Evolutionary conservation across 371 early-diverging fungal genomes (phyloP).

Genomic region (Mucor plumbeus): DNA sequence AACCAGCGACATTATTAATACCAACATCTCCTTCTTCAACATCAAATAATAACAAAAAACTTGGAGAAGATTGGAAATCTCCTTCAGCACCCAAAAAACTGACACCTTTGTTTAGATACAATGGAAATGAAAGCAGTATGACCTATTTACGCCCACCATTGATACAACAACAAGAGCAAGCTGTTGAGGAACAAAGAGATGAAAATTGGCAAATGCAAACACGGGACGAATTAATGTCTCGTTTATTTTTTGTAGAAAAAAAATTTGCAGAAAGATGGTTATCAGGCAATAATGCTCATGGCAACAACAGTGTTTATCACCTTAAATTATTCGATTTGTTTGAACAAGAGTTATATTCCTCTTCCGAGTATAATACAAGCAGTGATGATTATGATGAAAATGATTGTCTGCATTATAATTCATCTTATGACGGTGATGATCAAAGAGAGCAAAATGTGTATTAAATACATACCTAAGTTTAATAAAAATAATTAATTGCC

Average conservation of each 20-base stretch:
- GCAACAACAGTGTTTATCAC: background rate
- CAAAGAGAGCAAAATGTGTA: background rate
- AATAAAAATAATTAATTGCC: background rate
- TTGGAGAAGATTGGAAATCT: background rate
- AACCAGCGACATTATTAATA: background rate
- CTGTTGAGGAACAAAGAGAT: background rate
- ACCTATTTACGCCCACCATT: background rate
- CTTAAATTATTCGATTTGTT: background rate
- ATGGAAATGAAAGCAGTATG: background rate
- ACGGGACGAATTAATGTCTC: constrained; percentile 1
- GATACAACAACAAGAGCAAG: background rate
- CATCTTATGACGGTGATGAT: background rate
- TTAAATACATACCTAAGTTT: background rate
- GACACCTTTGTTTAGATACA: constrained; percentile 7
- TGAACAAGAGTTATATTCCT: background rate
- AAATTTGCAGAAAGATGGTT: constrained; percentile 15
- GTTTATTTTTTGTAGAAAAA: constrained; percentile 12
- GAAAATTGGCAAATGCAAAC: background rate
- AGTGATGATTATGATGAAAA: background rate
- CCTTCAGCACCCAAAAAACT: background rate
- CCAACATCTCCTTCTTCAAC: background rate
- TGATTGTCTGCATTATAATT: background rate
- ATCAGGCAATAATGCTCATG: background rate
- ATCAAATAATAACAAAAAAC: background rate
- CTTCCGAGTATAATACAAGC: background rate